phyloP scores from a whole-genome alignment of 2,329 filamentous ascomycete genomes.

The Nemania diffusa region DNA sequence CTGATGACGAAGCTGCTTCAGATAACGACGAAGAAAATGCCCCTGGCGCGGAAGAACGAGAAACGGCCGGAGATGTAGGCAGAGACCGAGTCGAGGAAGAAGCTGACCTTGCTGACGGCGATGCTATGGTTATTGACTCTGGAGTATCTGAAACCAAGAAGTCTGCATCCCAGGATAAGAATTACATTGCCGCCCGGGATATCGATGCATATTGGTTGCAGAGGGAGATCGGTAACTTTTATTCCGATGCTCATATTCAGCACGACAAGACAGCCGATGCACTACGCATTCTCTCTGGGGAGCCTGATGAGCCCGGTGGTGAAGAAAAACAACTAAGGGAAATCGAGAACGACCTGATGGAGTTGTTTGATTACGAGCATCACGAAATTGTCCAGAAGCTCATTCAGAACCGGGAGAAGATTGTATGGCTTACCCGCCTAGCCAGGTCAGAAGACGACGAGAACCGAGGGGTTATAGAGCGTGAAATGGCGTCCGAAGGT shows the following conservation, averaged over 20 bases:
- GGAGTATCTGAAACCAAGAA: constrained; percentile 61
- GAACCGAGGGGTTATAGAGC: constrained; percentile 80
- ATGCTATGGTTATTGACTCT: constrained; percentile 86
- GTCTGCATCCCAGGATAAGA: constrained; percentile 63
- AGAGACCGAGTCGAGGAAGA: constrained; percentile 61
- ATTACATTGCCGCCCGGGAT: constrained; percentile 80
- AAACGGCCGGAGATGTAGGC: constrained; percentile 61
- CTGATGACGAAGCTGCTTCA: constrained; percentile 79
- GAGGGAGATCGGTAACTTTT: constrained; percentile 86
- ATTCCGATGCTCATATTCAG: constrained; percentile 90
- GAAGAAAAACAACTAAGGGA: constrained; percentile 89
- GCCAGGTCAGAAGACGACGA: constrained; percentile 83
- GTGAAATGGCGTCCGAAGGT: constrained; percentile 90
- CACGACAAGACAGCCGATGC: constrained; percentile 91
- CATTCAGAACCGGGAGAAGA: constrained; percentile 90
- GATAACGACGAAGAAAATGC: constrained; percentile 68
- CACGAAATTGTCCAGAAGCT: constrained; percentile 92
- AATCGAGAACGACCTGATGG: constrained; percentile 98
- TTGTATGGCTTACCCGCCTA: constrained; percentile 94
- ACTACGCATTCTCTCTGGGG: constrained; percentile 82
- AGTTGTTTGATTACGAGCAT: constrained; percentile 96
- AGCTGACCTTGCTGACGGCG: constrained; percentile 65
- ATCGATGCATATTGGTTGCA: constrained; percentile 99
- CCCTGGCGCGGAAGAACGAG: constrained; percentile 63
- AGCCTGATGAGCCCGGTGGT: constrained; percentile 74